Evolutionary conservation across 2,329 filamentous ascomycete genomes (phyloP), one percentile per base, ranked within the genome.

Genomic region (Bertia moriformis): DNA sequence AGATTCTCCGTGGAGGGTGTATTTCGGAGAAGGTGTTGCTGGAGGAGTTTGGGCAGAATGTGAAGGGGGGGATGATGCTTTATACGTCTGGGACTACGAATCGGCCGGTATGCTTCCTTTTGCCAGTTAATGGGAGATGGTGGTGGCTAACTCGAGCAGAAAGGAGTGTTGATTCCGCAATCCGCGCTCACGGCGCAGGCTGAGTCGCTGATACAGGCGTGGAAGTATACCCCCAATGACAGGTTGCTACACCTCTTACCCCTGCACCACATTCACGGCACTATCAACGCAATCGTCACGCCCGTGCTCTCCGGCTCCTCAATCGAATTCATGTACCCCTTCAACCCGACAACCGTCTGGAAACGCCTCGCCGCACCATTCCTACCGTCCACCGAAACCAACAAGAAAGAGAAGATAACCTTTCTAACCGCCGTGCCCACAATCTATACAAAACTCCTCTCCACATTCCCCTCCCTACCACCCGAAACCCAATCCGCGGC

Each of bases 21-120:
- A 58, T 63, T n/a, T 58, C 66, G 43, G 68, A 84, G 39, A 55
- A 66, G 12, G 66, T 91, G 36, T 49, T 55, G 13, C 51, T 78
- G 36, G 69, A 77, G 24, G 63, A 69, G 40, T 48, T 64, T 1
- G 59, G 63, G 15, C 10, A 35, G 32, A 35, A 2, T 67, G 68
- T n/a, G 61, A 70, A 36, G 83, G 32, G 32, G 17, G 88, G 86
- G 39, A 83, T 98, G 76, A 96, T 98, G 87, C 69, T 98, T 12
- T 98, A 96, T 59, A 98, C 91, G 3, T 96, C 89, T 1, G 91
- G 91, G 27, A 98, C 91, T 0, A 98, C 91, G 4, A 91, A 82
- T 57, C 67, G 86, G 48, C 91, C 91, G 44, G 79, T 83, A 69
- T 43, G 66, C 42, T 19, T 13, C n/a, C 10, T 10, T n/a, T n/a